These are phyloP conservation scores for Friedmanniomyces endolithicus DNA, from an alignment of 495 filamentous ascomycete species.

Conservation along the genomic window DNA sequence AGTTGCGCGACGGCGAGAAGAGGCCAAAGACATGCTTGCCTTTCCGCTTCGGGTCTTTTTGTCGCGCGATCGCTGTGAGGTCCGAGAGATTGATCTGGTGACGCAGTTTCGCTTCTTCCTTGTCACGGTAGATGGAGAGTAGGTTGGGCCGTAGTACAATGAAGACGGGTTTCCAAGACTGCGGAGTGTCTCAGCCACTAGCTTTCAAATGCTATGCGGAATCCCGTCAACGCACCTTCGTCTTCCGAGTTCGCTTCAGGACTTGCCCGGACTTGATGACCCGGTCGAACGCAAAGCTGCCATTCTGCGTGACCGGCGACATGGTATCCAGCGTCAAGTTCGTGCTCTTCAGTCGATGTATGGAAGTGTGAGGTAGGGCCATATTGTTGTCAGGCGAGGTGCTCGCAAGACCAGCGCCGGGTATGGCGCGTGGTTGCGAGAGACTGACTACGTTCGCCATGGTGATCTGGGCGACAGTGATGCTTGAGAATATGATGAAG, in stretches of 20 bases:
- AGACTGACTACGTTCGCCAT: not conserved
- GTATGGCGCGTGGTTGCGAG: not conserved
- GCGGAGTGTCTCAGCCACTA: slow-evolving; percentile 3
- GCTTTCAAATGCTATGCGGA: not conserved
- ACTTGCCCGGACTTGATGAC: slow-evolving; percentile 81
- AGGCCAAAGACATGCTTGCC: slow-evolving; percentile 74
- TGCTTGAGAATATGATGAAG: too few relatives aligned
- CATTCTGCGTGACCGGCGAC: slow-evolving; percentile 84
- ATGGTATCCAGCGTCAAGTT: slow-evolving; percentile 50
- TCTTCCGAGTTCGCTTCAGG: slow-evolving; percentile 78
- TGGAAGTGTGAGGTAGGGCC: not conserved
- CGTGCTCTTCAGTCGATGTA: slow-evolving; percentile 21
- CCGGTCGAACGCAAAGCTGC: slow-evolving; percentile 87
- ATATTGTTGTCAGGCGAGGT: slow-evolving; percentile 5
- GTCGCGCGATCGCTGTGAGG: slow-evolving; percentile 74
- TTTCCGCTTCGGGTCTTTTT: slow-evolving; percentile 76
- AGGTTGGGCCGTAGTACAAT: slow-evolving; percentile 85
- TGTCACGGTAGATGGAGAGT: slow-evolving; percentile 90
- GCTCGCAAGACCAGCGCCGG: not conserved
- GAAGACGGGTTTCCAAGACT: slow-evolving; percentile 82
- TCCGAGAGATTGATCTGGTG: slow-evolving; percentile 81
- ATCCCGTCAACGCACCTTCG: slow-evolving; percentile 51
- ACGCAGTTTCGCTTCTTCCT: slow-evolving; percentile 75
- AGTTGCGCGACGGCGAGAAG: slow-evolving; percentile 86
- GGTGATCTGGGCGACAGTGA: too few relatives aligned